Percentiles rank a stretch among this genome's conserved stretches.
Conservation (phyloP, 176 grass and related monocot species). For the Aegilops tauschii region DNA sequence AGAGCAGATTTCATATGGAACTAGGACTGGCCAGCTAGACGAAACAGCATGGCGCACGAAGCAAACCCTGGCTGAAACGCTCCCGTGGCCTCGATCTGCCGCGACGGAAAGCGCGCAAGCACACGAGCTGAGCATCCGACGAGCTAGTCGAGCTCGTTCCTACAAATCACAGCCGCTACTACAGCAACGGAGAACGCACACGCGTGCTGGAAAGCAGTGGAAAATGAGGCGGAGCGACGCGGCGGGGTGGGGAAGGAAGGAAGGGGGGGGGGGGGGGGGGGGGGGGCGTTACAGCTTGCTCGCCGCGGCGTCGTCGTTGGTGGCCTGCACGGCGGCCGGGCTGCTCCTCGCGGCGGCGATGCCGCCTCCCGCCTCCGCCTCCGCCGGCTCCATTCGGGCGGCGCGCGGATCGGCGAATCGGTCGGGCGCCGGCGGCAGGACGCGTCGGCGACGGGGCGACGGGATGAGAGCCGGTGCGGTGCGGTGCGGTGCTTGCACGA, state of each 20-base stretch:
- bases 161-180: no score
- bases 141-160: neutral
- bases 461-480: neutral
- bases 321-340: slow-evolving; percentile 88
- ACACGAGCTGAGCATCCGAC: neutral
- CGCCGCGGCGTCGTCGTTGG: slow-evolving; percentile 90
- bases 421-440: neutral
- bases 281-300: slow-evolving; percentile 75
- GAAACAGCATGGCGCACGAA: neutral
- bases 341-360: slow-evolving; percentile 56
- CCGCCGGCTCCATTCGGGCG: neutral
- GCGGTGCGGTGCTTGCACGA: neutral
- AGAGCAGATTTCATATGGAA: neutral
- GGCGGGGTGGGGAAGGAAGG: neutral
- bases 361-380: neutral
- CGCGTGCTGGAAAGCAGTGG: neutral
- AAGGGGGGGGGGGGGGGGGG: neutral
- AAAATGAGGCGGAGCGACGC: neutral
- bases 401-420: neutral
- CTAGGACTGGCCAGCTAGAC: neutral
- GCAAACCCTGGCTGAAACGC: neutral
- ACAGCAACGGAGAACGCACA: no score
- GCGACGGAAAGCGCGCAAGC: neutral
- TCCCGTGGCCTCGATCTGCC: neutral
- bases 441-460: neutral